Base-by-base conservation (phyloP, 2,329 filamentous ascomycete genomes). In the Chaetomiaceae sp. region DNA sequence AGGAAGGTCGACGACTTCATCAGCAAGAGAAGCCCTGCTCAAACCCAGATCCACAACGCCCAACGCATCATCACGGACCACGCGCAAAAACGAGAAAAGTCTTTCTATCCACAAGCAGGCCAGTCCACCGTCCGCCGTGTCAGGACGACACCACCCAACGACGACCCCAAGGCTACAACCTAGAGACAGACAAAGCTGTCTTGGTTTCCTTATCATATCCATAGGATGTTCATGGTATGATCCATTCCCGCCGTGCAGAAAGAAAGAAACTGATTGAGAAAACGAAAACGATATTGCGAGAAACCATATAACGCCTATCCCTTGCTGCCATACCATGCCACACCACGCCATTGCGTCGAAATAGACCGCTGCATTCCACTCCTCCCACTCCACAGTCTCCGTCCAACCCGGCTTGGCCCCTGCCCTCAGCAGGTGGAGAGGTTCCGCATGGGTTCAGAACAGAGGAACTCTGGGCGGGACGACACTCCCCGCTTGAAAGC, bases 51-150 rank as follows among this genome's bases (percentile, higher is more conserved):
- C n/a, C n/a, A n/a, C n/a, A n/a, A n/a, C n/a, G n/a, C n/a, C n/a
- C n/a, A n/a, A n/a, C n/a, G n/a, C n/a, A n/a, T n/a, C n/a, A 16
- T 23, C 27, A 45, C 42, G 32, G 18, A 29, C 32, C 30, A 32
- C 20, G 20, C 7, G n/a, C 29, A 11, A 18, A 29, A 37, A 32
- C 16, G 21, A 38, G 23, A 42, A 29, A 30, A 32, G n/a, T 25
- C 21, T 34, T n/a, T 21, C 27, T 44, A 48, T 53, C 51, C 40
- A 54, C 46, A 45, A 49, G 45, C 20, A 33, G 20, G 16, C 41
- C 51, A 37, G 9, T 27, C 25, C 33, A n/a, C n/a, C 27, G 40
- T 44, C 51, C 11, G 38, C 14, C 44, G 11, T 34, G 37, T 44
- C 41, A 18, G 42, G n/a, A 41, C 7, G 25, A 42, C 48, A 51